phyloP scores from a whole-genome alignment of 2,329 filamentous ascomycete genomes.

The Exophiala aquamarina region DNA sequence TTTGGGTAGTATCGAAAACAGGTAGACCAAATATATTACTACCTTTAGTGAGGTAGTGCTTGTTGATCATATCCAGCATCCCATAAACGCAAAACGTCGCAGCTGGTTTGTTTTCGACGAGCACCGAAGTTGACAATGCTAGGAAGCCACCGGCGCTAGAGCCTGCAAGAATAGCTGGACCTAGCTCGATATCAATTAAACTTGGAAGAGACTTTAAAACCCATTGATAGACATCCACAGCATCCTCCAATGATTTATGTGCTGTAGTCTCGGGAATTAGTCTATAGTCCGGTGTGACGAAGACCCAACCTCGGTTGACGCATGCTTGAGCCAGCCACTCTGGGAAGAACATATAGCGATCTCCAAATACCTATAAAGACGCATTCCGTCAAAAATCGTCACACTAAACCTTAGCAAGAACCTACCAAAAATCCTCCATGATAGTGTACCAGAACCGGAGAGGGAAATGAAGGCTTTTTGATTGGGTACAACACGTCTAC shows the following conservation, averaged over 20 bases:
- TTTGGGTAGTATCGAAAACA: neutral
- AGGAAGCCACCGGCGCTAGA: slow-evolving; percentile 4
- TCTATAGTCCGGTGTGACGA: slow-evolving; percentile 5
- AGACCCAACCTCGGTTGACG: slow-evolving; percentile 2
- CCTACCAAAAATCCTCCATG: slow-evolving; percentile 1
- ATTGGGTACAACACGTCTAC: neutral
- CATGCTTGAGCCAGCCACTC: neutral
- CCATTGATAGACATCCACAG: slow-evolving; percentile 4
- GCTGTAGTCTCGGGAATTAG: slow-evolving; percentile 4
- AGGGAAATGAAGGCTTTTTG: neutral
- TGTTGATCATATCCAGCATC: slow-evolving; percentile 3
- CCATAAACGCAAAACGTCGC: neutral
- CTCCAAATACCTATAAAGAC: neutral
- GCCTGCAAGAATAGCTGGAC: neutral
- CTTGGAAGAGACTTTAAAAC: slow-evolving; percentile 1
- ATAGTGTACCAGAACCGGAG: slow-evolving; percentile 1
- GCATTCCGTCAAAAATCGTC: neutral
- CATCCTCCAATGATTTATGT: slow-evolving; percentile 2
- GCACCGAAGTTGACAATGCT: neutral
- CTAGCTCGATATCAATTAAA: neutral
- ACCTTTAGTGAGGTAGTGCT: neutral
- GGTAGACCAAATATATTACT: neutral
- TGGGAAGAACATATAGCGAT: slow-evolving; percentile 3
- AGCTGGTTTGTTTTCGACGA: slow-evolving; percentile 1
- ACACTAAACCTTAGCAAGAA: neutral